Conservation (phyloP, 805 yeast species). For the Jamesozyma lodderae region DNA sequence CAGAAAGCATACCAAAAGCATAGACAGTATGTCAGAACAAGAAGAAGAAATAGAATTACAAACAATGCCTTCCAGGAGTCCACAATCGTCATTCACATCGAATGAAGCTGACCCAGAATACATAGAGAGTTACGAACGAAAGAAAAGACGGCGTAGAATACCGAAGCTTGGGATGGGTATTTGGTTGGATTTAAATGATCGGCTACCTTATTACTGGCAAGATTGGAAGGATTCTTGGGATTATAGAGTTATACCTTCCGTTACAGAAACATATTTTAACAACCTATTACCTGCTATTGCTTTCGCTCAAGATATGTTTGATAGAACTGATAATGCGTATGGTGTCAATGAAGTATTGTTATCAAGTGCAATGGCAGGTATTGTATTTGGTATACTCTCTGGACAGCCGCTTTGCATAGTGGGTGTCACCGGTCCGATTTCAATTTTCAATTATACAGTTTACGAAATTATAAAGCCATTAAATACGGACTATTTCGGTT, state of each 20-base stretch:
- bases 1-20: no score
- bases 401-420: constrained; percentile 94
- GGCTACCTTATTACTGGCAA: constrained; percentile 55
- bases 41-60: no score
- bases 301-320: constrained; percentile 95
- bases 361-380: constrained; percentile 80
- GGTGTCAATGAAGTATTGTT: constrained; percentile 87
- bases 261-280: constrained; percentile 77
- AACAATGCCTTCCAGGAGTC: no score
- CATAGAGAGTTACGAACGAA: no score
- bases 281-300: constrained; percentile 90
- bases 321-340: constrained; percentile 74
- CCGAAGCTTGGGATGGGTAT: constrained; percentile 30
- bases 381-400: constrained; percentile 72
- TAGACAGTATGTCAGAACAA: no score
- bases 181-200: constrained; percentile 29
- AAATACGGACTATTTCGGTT: constrained; percentile 59
- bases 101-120: no score
- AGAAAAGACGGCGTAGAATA: constrained; percentile 6
- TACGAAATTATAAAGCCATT: constrained; percentile 30
- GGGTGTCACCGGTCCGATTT: constrained; percentile 94
- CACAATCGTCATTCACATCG: no score
- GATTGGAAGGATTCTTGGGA: constrained; percentile 80
- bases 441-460: constrained; percentile 87
- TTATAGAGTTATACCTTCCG: constrained; percentile 82